Evolutionary conservation across 73 alveolate species (phyloP).

Genomic region (Tetrahymena thermophila): DNA sequence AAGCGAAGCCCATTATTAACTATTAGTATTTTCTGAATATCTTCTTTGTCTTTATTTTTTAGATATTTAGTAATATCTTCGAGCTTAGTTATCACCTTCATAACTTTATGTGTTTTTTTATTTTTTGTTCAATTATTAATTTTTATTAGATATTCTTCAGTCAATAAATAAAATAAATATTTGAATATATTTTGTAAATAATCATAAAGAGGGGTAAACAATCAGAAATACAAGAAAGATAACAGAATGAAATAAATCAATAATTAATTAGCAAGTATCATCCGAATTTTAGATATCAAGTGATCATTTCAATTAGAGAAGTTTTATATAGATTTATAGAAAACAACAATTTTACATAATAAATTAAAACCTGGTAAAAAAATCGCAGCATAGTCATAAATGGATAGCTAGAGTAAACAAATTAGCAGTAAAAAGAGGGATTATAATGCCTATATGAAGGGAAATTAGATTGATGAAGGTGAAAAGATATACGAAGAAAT

Average conservation of each 20-base stretch:
- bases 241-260: background rate
- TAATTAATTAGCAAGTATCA: background rate
- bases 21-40: background rate
- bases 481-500: background rate
- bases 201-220: background rate
- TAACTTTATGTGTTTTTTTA: background rate
- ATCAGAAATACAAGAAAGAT: background rate
- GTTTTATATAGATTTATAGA: background rate
- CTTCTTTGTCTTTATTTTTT: background rate
- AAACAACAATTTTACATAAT: background rate
- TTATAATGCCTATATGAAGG: background rate
- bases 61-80: background rate
- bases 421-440: background rate
- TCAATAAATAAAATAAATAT: background rate
- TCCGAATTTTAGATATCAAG: background rate
- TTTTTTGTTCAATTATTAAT: background rate
- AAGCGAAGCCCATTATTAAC: background rate
- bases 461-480: background rate
- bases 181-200: background rate
- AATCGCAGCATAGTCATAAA: background rate
- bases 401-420: background rate
- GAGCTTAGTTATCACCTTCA: background rate
- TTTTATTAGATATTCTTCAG: background rate
- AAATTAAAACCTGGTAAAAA: background rate
- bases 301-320: background rate